Evolutionary conservation across 108 stramenopile genomes (phyloP).

Genomic region (Skeletonema marinoi): DNA sequence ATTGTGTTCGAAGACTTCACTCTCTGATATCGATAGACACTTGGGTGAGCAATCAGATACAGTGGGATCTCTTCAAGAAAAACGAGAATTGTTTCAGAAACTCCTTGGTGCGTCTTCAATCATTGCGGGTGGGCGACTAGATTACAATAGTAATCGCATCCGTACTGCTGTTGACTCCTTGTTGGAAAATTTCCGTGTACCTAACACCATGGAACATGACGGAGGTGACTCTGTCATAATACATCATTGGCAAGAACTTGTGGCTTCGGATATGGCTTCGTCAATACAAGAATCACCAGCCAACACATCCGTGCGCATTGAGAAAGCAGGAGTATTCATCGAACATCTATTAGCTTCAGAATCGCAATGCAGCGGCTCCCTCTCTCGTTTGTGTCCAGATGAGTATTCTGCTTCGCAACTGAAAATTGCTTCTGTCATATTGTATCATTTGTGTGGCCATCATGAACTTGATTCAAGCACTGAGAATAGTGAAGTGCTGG

Average conservation of each 20-base stretch:
- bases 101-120: conserved; percentile 27
- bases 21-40: conserved; percentile 48
- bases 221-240: conserved; percentile 9
- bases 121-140: conserved; percentile 27
- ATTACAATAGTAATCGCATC: conserved; percentile 18
- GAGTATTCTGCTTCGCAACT: conserved; percentile 50
- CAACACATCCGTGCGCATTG: not conserved
- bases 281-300: conserved; percentile 17
- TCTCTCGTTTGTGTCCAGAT: conserved; percentile 54
- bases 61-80: conserved; percentile 2
- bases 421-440: conserved; percentile 49
- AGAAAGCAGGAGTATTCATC: conserved; percentile 12
- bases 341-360: conserved; percentile 4
- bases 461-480: not conserved
- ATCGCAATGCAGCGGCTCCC: conserved; percentile 49
- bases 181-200: conserved; percentile 10
- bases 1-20: conserved; percentile 25
- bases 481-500: conserved; percentile 14
- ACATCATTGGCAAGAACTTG: conserved; percentile 39
- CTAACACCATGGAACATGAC: conserved; percentile 2
- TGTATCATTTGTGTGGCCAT: conserved; percentile 49
- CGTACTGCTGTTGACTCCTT: conserved; percentile 32
- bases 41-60: conserved; percentile 4
- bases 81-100: conserved; percentile 5
- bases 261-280: conserved; percentile 22